These are phyloP conservation scores for Amauroascus niger DNA, from an alignment of 2,329 filamentous ascomycete genomes.

Conservation along the genomic window DNA sequence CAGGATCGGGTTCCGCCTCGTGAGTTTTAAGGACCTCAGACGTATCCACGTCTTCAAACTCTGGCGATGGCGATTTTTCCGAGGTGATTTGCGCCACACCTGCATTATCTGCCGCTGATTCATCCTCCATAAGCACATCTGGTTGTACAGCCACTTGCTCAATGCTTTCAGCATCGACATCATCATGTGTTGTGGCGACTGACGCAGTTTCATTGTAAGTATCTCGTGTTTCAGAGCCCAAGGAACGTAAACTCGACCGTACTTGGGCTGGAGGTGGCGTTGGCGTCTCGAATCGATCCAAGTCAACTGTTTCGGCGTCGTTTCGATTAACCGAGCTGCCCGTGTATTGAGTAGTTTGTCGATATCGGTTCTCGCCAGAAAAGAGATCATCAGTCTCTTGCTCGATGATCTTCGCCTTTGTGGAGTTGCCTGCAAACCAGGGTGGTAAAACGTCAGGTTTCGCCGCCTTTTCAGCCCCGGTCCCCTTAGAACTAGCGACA, in stretches of 20 bases:
- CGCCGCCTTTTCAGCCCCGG: conserved; percentile 23
- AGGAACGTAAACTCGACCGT: not conserved
- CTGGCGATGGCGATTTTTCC: conserved; percentile 37
- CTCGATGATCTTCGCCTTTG: conserved; percentile 27
- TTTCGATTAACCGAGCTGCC: conserved; percentile 10
- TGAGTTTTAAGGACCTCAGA: not conserved
- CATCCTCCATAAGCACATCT: not conserved
- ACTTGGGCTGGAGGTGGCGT: not conserved
- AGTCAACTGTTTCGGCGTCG: conserved; percentile 13
- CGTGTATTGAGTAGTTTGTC: conserved; percentile 26
- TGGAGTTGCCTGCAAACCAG: conserved; percentile 37
- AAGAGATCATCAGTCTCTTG: conserved; percentile 24
- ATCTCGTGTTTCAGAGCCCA: not conserved
- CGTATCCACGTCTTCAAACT: conserved; percentile 43
- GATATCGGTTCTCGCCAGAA: conserved; percentile 8
- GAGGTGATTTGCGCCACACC: not conserved
- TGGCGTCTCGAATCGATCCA: conserved; percentile 8
- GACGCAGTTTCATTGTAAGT: not conserved
- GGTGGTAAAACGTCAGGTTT: conserved; percentile 34
- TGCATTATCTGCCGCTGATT: not conserved
- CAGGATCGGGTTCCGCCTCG: not conserved
- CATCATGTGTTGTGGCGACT: not conserved
- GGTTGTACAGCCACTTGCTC: not conserved
- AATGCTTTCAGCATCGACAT: not conserved
- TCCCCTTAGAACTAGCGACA: conserved; percentile 54